These are phyloP conservation scores for Candida tetrigidarum DNA, from an alignment of 1,139 yeast species.

Conservation along the genomic window DNA sequence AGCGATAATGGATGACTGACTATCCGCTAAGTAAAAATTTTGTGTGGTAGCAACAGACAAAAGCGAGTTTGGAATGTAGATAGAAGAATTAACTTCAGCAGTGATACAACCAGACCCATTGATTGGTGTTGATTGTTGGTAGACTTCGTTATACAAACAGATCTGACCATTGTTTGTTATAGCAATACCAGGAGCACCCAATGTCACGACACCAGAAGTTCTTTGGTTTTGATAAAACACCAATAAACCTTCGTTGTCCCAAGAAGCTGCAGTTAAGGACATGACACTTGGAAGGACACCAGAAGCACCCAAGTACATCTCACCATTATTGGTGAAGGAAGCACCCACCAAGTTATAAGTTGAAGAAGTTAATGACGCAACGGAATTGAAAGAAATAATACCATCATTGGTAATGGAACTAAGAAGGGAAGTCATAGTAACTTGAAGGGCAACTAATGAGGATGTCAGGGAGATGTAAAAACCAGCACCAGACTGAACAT, in stretches of 20 bases:
- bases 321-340: slow-evolving; percentile 32
- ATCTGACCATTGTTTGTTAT: slow-evolving; percentile 35
- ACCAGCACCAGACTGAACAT: slow-evolving; percentile 24
- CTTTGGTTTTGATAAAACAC: slow-evolving; percentile 26
- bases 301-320: slow-evolving; percentile 30
- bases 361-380: slow-evolving; percentile 22
- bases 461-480: slow-evolving; percentile 20
- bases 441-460: slow-evolving; percentile 16
- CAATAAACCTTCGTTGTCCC: slow-evolving; percentile 32
- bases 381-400: slow-evolving; percentile 26
- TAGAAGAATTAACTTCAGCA: slow-evolving; percentile 25
- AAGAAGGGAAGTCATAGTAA: slow-evolving; percentile 16
- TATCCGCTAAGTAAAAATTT: slow-evolving; percentile 26
- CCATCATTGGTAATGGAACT: slow-evolving; percentile 28
- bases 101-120: slow-evolving; percentile 34
- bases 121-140: slow-evolving; percentile 28
- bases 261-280: slow-evolving; percentile 24
- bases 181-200: slow-evolving; percentile 24
- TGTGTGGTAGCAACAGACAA: slow-evolving; percentile 23
- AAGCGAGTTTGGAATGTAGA: slow-evolving; percentile 24
- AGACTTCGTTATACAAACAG: slow-evolving; percentile 29
- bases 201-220: slow-evolving; percentile 21
- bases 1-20: slow-evolving; percentile 25
- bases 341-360: slow-evolving; percentile 23
- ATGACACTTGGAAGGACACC: slow-evolving; percentile 25